Percentiles rank a stretch among this genome's conserved stretches.
Conservation (phyloP, 179 eudicot genomes). For the Carnegiea gigantea region DNA sequence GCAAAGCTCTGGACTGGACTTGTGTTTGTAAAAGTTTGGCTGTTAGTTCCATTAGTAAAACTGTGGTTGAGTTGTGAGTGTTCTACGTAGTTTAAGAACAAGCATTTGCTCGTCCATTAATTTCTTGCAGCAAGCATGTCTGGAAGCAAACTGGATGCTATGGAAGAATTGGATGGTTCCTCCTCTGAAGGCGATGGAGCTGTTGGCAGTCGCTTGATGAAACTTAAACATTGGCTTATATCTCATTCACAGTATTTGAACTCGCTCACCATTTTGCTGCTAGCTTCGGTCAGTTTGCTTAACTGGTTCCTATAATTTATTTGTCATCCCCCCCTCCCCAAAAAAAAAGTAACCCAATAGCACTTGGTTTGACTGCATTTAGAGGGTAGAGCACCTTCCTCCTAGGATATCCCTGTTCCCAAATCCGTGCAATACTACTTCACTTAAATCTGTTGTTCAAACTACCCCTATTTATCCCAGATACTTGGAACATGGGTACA, state of each 20-base stretch:
- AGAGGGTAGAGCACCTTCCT: not conserved
- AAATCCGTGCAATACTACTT: not conserved
- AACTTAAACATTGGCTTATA: slow-evolving; percentile 70
- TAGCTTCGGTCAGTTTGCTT: slow-evolving; percentile 83
- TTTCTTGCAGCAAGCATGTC: slow-evolving; percentile 66
- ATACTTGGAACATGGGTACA: too few relatives aligned
- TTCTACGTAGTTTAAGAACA: too few relatives aligned
- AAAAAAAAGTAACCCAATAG: not conserved
- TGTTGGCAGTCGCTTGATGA: slow-evolving; percentile 41
- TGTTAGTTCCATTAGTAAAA: not conserved
- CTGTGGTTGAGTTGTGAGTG: not conserved
- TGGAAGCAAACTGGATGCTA: slow-evolving; percentile 52
- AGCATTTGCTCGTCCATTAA: not conserved
- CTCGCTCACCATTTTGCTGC: slow-evolving; percentile 81
- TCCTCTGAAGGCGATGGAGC: slow-evolving; percentile 49
- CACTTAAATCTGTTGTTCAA: too few relatives aligned
- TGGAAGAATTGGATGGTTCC: slow-evolving; percentile 63
- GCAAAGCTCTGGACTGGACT: not conserved
- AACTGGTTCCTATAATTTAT: slow-evolving; percentile 7
- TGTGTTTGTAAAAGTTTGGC: not conserved
- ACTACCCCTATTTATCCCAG: not conserved
- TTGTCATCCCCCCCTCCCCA: not conserved
- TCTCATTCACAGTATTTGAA: slow-evolving; percentile 89
- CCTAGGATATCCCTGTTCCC: not conserved
- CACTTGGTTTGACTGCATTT: not conserved